Conservation (phyloP, 306 rosid genomes). For the Fragaria nilgerrensis region DNA sequence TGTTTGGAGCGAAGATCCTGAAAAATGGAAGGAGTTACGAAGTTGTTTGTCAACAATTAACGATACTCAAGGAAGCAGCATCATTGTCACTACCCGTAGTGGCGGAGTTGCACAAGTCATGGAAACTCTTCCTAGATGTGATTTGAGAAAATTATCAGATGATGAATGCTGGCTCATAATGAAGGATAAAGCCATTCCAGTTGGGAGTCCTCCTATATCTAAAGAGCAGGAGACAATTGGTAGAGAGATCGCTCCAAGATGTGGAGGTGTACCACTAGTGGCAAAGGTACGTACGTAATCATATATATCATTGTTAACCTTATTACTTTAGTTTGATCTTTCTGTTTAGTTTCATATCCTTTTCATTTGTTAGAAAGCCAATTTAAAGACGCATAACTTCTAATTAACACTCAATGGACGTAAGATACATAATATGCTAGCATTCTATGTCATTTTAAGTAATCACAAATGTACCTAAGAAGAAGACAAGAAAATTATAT, state of each 20-base stretch:
- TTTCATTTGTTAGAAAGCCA: too few species aligned
- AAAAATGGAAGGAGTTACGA: constrained; percentile 4
- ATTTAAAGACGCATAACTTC: too few species aligned
- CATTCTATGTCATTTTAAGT: too few species aligned
- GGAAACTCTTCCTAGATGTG: not conserved
- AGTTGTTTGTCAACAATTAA: not conserved
- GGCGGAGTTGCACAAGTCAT: not conserved
- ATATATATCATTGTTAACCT: not conserved
- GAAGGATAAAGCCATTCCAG: not conserved
- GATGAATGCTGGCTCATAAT: not conserved
- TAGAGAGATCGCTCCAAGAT: not conserved
- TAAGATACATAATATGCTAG: too few species aligned
- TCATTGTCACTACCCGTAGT: constrained; percentile 20
- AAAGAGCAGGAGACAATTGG: not conserved
- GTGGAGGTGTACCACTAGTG: not conserved
- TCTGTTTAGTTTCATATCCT: not conserved
- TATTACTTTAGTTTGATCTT: not conserved
- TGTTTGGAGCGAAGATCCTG: constrained; percentile 19
- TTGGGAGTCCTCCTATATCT: not conserved
- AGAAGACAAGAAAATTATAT: too few species aligned
- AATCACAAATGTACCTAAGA: too few species aligned
- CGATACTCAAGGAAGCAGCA: not conserved
- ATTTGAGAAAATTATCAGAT: not conserved
- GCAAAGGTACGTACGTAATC: not conserved
- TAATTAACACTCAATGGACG: too few species aligned